Conservation (phyloP, 495 filamentous ascomycete genomes). For the Xylaria acuta region DNA sequence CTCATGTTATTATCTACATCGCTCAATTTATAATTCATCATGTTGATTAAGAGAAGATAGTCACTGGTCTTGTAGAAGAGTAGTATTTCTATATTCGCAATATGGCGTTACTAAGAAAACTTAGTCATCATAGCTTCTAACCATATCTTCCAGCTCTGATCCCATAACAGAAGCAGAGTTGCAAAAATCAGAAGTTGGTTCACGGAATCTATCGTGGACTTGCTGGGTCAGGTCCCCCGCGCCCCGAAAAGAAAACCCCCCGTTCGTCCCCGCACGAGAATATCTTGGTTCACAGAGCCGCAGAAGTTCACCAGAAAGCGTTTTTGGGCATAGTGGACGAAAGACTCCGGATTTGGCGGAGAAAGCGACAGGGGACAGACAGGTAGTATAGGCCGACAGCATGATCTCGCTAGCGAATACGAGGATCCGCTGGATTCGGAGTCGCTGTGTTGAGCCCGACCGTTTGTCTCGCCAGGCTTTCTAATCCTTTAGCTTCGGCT, state of each 20-base stretch:
- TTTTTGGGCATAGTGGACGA: background rate
- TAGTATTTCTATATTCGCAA: background rate
- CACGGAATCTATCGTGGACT: background rate
- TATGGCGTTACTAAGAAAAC: background rate
- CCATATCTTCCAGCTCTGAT: background rate
- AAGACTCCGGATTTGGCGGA: background rate
- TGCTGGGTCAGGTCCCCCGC: background rate
- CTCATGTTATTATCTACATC: background rate
- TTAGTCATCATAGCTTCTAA: background rate
- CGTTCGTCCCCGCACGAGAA: conserved; percentile 3
- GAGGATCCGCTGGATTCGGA: conserved; percentile 7
- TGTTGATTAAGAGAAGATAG: background rate
- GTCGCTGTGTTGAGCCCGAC: background rate
- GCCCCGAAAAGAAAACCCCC: too few relatives aligned
- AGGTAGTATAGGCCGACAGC: background rate
- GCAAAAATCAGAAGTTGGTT: background rate
- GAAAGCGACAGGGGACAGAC: conserved; percentile 1
- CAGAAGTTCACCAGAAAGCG: background rate
- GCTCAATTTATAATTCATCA: background rate
- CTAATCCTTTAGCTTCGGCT: background rate
- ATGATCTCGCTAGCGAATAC: conserved; percentile 20
- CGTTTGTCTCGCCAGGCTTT: background rate
- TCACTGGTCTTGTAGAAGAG: background rate
- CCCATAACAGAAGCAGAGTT: background rate
- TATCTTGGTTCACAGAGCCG: background rate